Base-by-base conservation (phyloP, 108 stramenopile species). In the Epithemia pelagica region DNA sequence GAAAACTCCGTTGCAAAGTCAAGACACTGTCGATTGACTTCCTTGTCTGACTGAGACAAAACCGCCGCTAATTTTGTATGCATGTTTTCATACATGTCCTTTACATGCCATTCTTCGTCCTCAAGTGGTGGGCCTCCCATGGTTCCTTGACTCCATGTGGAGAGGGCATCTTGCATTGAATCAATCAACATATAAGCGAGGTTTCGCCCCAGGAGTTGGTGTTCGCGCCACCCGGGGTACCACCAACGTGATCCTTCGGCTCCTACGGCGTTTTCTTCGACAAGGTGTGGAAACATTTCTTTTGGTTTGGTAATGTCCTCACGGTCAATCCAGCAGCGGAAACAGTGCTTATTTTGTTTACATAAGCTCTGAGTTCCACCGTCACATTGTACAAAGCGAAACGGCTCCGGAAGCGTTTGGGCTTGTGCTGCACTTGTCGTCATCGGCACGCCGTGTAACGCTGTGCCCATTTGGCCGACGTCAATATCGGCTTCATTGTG, bases 121-220 rank as follows among this genome's bases (percentile, higher is more conserved):
- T 73, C 78, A 26, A 93, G 77, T 32, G 91, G 91, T 62, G 86
- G 85, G 20, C 91, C 91, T 59, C 77, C 80, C 54, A 83, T 88
- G 32, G 86, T 87, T 25, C 74, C 73, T 29, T 87, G 85, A 23
- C 70, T 85, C 82, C 83, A 93, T 26, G 60, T 29, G 32, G 82
- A 68, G 59, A 93, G 60, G 2, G 87, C 87, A 70, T 69, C 75
- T 66, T 85, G 78, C 27, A 88, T 54, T 21, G 81, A 85, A 26
- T 69, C 66, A 22, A 93, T 64, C 23, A 93, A 8, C 33, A 52
- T 71, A 62, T 87, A 76, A 0, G 85, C 83, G 26, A 90, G 65
- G 8, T 74, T 76, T 24, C 86, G 75, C 22, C 86, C 92, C 31
- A 69, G 77, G n/a, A 88, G 63, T 61, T 93, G 87, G 59, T 93